phyloP scores from a whole-genome alignment of 2,329 filamentous ascomycete genomes.

The Phaeosphaeriaceae sp. region DNA sequence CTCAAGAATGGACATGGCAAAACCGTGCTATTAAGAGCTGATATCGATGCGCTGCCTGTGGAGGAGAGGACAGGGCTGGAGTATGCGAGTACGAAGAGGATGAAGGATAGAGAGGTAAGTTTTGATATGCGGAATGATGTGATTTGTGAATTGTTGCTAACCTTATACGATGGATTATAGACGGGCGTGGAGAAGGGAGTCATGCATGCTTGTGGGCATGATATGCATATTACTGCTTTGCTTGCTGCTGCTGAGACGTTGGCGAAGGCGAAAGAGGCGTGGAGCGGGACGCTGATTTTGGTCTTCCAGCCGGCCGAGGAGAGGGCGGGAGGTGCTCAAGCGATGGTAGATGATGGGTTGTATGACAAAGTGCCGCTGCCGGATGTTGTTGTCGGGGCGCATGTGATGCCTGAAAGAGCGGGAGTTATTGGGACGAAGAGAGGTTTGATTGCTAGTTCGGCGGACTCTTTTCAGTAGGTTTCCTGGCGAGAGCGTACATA shows the following conservation, averaged over 20 bases:
- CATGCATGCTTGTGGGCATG: constrained; percentile 72
- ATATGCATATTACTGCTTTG: constrained; percentile 68
- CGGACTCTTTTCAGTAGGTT: constrained; percentile 47
- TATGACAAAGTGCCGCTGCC: constrained; percentile 63
- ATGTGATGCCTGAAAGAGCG: constrained; percentile 59
- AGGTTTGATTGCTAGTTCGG: constrained; percentile 51
- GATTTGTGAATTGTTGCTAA: neutral
- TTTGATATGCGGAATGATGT: neutral
- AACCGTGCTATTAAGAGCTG: constrained; percentile 65
- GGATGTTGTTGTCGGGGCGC: constrained; percentile 64
- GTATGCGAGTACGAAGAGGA: constrained; percentile 61
- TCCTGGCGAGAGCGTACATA: neutral
- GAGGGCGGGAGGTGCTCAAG: constrained; percentile 65
- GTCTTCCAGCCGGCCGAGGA: constrained; percentile 75
- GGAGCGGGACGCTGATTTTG: constrained; percentile 69
- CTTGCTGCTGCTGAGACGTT: constrained; percentile 64
- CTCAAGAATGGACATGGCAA: constrained; percentile 63
- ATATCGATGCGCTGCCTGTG: constrained; percentile 68
- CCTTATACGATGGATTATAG: neutral
- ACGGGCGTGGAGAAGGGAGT: constrained; percentile 59
- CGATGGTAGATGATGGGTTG: constrained; percentile 67
- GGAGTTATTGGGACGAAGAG: constrained; percentile 51
- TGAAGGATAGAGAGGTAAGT: constrained; percentile 48
- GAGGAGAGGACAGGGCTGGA: constrained; percentile 61
- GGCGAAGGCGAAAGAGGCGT: constrained; percentile 51